Evolutionary conservation across 192 early-diverging fungal genomes (phyloP).

Genomic region (Allomyces javanicus): DNA sequence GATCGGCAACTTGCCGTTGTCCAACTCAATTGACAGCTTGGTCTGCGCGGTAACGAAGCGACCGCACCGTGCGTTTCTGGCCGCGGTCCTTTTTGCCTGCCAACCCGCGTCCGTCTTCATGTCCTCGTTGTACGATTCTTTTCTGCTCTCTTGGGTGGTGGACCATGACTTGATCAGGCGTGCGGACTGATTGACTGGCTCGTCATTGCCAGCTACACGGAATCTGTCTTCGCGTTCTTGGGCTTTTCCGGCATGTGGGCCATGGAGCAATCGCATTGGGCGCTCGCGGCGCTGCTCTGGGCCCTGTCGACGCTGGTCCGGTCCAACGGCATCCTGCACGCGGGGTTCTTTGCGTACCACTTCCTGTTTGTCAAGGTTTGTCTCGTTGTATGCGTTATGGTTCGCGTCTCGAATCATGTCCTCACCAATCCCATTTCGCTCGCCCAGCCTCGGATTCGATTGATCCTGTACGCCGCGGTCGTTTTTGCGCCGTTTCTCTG

Average conservation of each 20-base stretch:
- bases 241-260: background rate
- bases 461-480: background rate
- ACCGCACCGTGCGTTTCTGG: background rate
- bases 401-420: background rate
- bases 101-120: background rate
- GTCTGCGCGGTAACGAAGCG: background rate
- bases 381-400: background rate
- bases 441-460: background rate
- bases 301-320: background rate
- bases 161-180: too few relatives aligned
- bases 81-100: background rate
- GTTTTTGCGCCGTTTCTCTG: background rate
- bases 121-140: background rate
- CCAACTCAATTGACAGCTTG: background rate
- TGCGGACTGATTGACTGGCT: too few relatives aligned
- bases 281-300: background rate
- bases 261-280: background rate
- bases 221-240: background rate
- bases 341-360: background rate
- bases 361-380: background rate
- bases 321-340: background rate
- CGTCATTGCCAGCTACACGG: background rate
- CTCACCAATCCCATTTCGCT: background rate
- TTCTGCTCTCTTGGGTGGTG: background rate
- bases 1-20: background rate